Percentiles rank a stretch among this genome's conserved stretches.
Conservation (phyloP, 2,329 filamentous ascomycete genomes). For the Pseudogymnoascus sp. region DNA sequence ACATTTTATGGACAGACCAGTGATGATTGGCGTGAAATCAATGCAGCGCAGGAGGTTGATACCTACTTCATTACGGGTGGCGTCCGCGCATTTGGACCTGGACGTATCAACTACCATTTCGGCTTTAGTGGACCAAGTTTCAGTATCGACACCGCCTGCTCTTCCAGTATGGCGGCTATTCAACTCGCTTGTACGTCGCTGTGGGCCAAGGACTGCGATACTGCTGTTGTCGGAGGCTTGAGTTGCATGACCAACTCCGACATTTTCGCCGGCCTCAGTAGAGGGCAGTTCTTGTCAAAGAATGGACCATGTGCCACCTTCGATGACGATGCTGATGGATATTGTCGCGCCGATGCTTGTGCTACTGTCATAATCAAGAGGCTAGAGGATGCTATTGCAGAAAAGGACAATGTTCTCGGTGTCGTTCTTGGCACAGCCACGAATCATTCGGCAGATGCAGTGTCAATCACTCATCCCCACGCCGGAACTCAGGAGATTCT, state of each 20-base stretch:
- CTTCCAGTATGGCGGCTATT: constrained; percentile 31
- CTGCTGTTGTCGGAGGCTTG: constrained; percentile 23
- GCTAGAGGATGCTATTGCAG: constrained; percentile 40
- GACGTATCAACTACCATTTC: constrained; percentile 34
- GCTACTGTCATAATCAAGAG: constrained; percentile 43
- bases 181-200: constrained; percentile 25
- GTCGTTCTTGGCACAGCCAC: constrained; percentile 63
- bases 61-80: constrained; percentile 27
- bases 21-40: constrained; percentile 28
- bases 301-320: constrained; percentile 41
- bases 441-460: constrained; percentile 73
- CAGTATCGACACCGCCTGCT: constrained; percentile 35
- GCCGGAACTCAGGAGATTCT: constrained; percentile 65
- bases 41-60: constrained; percentile 25
- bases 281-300: constrained; percentile 26
- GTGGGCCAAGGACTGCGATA: constrained; percentile 25
- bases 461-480: constrained; percentile 79
- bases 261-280: constrained; percentile 25
- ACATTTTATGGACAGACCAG: constrained; percentile 27
- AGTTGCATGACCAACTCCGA: constrained; percentile 25
- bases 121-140: constrained; percentile 35
- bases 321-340: constrained; percentile 42
- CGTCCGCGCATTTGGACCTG: constrained; percentile 25
- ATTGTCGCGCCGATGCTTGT: constrained; percentile 44
- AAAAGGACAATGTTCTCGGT: constrained; percentile 41